These are phyloP conservation scores for Boletellus ananiceps DNA, from an alignment of 768 basidiomycete species.

Conservation along the genomic window DNA sequence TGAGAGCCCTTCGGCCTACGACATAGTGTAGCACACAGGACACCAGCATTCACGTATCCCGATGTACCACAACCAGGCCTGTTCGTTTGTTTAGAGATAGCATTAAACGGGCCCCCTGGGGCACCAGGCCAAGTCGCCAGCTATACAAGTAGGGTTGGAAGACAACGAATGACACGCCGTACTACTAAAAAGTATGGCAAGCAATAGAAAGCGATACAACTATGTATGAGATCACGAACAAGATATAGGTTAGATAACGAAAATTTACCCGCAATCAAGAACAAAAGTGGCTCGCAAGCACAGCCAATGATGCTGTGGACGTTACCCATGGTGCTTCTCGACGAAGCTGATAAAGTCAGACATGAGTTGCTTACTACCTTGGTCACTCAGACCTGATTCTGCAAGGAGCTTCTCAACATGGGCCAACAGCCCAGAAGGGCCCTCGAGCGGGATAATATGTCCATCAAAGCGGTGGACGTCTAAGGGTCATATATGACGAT, in stretches of 20 bases:
- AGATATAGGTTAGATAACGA: constrained; percentile 19
- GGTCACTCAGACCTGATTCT: constrained; percentile 44
- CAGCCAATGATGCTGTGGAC: constrained; percentile 1
- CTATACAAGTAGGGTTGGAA: constrained; percentile 1
- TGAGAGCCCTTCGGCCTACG: constrained; percentile 83
- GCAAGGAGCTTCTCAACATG: constrained; percentile 59
- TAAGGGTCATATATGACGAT: constrained; percentile 23
- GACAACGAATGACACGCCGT: constrained; percentile 13
- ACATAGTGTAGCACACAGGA: constrained; percentile 33
- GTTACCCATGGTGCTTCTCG: constrained; percentile 27
- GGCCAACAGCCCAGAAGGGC: constrained; percentile 62
- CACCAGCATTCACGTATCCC: constrained; percentile 8
- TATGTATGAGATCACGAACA: constrained; percentile 10
- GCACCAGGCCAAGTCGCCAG: constrained; percentile 3
- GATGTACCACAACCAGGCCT: background rate
- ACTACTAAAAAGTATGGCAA: constrained; percentile 12
- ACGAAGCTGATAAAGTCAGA: constrained; percentile 60
- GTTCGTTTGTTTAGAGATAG: background rate
- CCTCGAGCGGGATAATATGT: constrained; percentile 70
- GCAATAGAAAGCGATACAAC: constrained; percentile 18
- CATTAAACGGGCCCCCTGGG: constrained; percentile 8
- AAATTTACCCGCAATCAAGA: constrained; percentile 25
- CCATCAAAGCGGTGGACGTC: constrained; percentile 75
- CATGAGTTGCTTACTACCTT: constrained; percentile 46
- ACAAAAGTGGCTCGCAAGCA: background rate